These are phyloP conservation scores for Casuarina cunninghamiana DNA, from an alignment of 306 rosid species.

Conservation along the genomic window DNA sequence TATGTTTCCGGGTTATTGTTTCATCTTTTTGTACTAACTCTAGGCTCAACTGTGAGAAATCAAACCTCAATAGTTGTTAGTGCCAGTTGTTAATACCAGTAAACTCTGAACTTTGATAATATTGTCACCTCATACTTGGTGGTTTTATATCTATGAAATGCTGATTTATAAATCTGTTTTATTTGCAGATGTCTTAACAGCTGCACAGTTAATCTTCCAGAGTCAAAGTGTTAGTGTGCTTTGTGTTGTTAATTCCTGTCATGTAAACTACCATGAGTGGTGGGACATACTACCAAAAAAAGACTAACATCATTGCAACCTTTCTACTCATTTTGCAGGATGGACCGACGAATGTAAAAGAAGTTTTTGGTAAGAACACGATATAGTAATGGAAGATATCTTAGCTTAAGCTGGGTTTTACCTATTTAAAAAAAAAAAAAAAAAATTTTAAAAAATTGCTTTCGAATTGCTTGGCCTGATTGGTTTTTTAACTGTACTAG, in stretches of 20 bases:
- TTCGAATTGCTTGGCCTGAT: background rate
- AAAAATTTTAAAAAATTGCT: background rate
- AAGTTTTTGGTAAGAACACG: slow-evolving; percentile 65
- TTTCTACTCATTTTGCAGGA: slow-evolving; percentile 58
- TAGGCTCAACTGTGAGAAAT: background rate
- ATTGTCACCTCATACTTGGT: background rate
- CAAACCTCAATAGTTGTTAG: background rate
- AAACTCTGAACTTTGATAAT: background rate
- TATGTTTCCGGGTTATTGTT: slow-evolving; percentile 2
- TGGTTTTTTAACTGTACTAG: slow-evolving; percentile 6
- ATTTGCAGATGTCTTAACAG: slow-evolving; percentile 74
- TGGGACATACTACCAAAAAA: background rate
- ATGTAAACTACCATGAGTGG: background rate
- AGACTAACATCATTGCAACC: slow-evolving; percentile 10
- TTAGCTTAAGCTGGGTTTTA: too few species aligned
- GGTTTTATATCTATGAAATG: slow-evolving; percentile 14
- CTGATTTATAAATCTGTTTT: slow-evolving; percentile 33
- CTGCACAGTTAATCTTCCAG: slow-evolving; percentile 75
- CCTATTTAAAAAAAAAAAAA: too few species aligned
- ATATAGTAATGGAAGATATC: slow-evolving; percentile 15
- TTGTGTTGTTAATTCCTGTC: background rate
- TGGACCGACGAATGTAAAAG: slow-evolving; percentile 69
- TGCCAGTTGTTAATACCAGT: slow-evolving; percentile 1
- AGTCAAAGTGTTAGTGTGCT: slow-evolving; percentile 66
- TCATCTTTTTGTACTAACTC: background rate